phyloP scores from a whole-genome alignment of 805 yeast genomes.

The Ogataea ganodermae region DNA sequence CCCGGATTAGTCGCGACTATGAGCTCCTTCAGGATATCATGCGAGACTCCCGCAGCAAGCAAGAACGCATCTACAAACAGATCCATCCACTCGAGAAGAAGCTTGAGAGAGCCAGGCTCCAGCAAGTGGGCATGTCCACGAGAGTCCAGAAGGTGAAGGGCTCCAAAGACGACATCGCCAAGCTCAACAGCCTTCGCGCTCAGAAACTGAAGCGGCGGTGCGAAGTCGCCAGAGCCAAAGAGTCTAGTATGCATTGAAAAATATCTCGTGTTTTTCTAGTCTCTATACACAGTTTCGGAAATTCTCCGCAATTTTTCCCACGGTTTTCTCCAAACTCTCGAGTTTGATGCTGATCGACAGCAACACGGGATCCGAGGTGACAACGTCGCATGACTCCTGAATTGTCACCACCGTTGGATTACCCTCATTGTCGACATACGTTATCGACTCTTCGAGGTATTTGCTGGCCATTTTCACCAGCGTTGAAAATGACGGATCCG shows the following conservation, averaged over 20 bases:
- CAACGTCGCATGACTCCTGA: constrained; percentile 56
- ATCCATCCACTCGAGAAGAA: constrained; percentile 18
- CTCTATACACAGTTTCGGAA: constrained; percentile 15
- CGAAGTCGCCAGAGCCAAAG: neutral
- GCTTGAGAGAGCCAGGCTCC: constrained; percentile 44
- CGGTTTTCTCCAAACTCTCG: constrained; percentile 57
- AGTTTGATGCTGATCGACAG: constrained; percentile 64
- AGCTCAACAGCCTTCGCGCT: constrained; percentile 22
- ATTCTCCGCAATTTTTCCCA: constrained; percentile 35
- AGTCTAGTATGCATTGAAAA: no score
- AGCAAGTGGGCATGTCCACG: constrained; percentile 43
- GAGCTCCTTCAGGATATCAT: constrained; percentile 31
- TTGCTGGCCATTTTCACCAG: constrained; percentile 44
- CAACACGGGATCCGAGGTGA: constrained; percentile 68
- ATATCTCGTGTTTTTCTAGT: no score
- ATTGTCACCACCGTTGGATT: constrained; percentile 57
- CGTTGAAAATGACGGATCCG: constrained; percentile 36
- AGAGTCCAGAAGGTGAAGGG: constrained; percentile 31
- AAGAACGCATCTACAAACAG: constrained; percentile 36
- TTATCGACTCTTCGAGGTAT: constrained; percentile 62
- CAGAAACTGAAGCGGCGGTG: constrained; percentile 14
- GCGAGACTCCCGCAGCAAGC: constrained; percentile 39
- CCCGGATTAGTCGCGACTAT: constrained; percentile 40
- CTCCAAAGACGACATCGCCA: constrained; percentile 27
- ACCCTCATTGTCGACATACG: constrained; percentile 47